Base-by-base conservation (phyloP, 2,329 filamentous ascomycete genomes). In the Stemphylium vesicarium region DNA sequence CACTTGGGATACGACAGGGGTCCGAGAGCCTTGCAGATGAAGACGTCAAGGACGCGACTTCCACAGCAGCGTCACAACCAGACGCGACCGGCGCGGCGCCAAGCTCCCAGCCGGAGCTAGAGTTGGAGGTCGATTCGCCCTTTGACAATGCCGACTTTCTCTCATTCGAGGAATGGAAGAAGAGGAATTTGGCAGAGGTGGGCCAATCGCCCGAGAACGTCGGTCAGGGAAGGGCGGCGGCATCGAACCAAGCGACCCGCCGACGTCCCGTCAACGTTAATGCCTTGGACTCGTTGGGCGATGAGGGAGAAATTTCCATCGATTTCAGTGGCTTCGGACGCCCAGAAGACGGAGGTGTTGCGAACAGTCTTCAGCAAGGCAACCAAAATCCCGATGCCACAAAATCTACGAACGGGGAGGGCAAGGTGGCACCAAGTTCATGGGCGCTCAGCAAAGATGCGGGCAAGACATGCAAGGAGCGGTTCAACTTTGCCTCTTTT, bases 101-200 rank as follows among this genome's bases (percentile, higher is more conserved):
- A 41, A 43, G 53, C 41, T 40, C 46, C 16, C 64, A 72, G 18
- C 51, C 71, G 13, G 82, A 86, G 36, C 72, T 79, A 10, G 83
- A 86, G 50, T 71, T 80, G 13, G 88, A 90, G 53, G 80, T 81
- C 5, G 89, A 90, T 42, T 88, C 86, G 2, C 82, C 85, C 0
- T 80, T 89, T 10, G 88, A 91, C 68, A 90, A 91, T 63, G 85
- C 88, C 40, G 88, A 92, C 6, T 98, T 98, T 74, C 86, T 98
- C 66, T 97, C 95, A 0, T 99, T 99, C 66, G 95, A 98, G 73
- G 94, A 98, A 68, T 99, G 95, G 95, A 98, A 96, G 78, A 91
- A 89, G 69, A 90, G 93, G 80, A 96, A 96, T 78, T 79, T 98
- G 15, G 90, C 88, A 46, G 91, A 92, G 71, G 88, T 86, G 3